Evolutionary conservation across 2,329 filamentous ascomycete species (phyloP).

Genomic region (Ceratocystis colombiana): DNA sequence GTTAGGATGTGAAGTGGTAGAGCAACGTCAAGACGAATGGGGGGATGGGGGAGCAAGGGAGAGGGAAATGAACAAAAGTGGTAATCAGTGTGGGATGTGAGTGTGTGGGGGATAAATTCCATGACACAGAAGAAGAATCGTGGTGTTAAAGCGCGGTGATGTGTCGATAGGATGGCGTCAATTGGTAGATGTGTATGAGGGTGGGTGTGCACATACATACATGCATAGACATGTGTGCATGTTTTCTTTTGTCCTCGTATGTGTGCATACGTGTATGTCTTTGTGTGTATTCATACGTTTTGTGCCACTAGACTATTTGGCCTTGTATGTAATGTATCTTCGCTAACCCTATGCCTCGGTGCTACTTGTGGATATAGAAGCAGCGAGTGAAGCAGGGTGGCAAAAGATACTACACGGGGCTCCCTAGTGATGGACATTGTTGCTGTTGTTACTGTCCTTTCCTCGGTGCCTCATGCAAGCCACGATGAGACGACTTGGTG

Average conservation of each 20-base stretch:
- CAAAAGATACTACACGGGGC: not conserved
- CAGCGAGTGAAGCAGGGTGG: not conserved
- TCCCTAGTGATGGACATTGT: not conserved
- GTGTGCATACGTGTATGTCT: not conserved
- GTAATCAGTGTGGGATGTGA: not conserved
- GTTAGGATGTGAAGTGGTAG: not conserved
- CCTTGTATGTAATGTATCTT: not conserved
- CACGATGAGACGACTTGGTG: not conserved
- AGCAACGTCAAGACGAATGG: not conserved
- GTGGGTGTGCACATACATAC: not conserved
- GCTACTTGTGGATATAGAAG: not conserved
- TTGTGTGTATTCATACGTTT: not conserved
- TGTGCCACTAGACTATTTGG: not conserved
- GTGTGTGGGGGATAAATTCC: constrained; percentile 5
- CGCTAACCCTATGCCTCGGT: not conserved
- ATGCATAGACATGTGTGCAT: not conserved
- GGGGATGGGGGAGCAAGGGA: not conserved
- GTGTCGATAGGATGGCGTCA: not conserved
- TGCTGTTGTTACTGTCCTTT: not conserved
- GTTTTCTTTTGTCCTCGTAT: not conserved
- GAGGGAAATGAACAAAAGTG: not conserved
- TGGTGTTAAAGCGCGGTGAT: not conserved
- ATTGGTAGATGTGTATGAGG: not conserved
- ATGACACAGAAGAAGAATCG: constrained; percentile 9
- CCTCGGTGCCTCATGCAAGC: not conserved